Evolutionary conservation across 257 asterid genomes (phyloP).

Genomic region (Nicotiana benthamiana): DNA sequence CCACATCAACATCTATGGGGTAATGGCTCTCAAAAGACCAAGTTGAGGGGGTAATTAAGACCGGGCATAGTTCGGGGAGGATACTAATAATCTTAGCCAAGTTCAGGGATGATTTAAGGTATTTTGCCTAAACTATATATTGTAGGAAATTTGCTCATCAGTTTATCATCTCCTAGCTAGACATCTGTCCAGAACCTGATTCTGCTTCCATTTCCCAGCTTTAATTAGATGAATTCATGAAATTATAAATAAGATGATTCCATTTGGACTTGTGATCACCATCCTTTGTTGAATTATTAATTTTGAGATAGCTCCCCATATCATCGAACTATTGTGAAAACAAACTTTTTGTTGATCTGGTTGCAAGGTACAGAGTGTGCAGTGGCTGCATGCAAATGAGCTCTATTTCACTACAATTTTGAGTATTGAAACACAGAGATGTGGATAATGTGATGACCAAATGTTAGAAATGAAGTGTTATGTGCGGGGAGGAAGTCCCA

Average conservation of each 20-base stretch:
- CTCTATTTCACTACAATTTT: background rate
- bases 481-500: background rate
- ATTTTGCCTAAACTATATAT: too few relatives aligned
- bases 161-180: too few relatives aligned
- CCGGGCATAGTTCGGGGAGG: too few relatives aligned
- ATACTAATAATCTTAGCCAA: too few relatives aligned
- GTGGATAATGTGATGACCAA: background rate
- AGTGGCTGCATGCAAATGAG: background rate
- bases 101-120: too few relatives aligned
- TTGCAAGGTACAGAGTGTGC: background rate
- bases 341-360: background rate
- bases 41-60: too few relatives aligned
- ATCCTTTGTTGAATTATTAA: background rate
- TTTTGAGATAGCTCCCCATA: background rate
- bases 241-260: background rate
- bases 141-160: too few relatives aligned
- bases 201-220: too few relatives aligned
- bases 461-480: background rate
- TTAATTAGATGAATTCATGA: background rate
- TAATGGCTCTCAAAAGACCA: too few relatives aligned
- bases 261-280: background rate
- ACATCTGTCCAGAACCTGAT: too few relatives aligned
- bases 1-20: too few relatives aligned
- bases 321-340: background rate
- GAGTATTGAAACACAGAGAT: background rate